phyloP scores from a whole-genome alignment of 768 basidiomycete species.

The Naganishia vaughanmartiniae region DNA sequence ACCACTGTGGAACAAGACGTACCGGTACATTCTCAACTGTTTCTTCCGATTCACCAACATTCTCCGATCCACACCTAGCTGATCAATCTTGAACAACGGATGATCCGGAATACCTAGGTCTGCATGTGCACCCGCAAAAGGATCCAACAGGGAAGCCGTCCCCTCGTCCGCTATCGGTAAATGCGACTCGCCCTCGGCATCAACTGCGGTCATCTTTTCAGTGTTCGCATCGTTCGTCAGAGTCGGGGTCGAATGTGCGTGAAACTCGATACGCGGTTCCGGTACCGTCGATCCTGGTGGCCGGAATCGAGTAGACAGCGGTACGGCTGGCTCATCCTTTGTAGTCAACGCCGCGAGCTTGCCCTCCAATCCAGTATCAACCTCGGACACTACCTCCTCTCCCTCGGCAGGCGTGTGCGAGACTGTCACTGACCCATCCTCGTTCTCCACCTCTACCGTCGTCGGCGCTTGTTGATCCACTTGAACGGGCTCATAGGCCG shows the following conservation, averaged over 20 bases:
- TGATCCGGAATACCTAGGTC: constrained; percentile 53
- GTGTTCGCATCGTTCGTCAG: constrained; percentile 21
- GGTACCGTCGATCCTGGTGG: constrained; percentile 25
- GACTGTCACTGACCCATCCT: constrained; percentile 16
- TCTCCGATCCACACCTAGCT: constrained; percentile 83
- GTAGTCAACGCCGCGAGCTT: constrained; percentile 4
- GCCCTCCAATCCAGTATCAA: not conserved
- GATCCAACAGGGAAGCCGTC: not conserved
- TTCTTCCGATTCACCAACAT: constrained; percentile 89
- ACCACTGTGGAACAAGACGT: not conserved
- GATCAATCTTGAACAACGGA: constrained; percentile 73
- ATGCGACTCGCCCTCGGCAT: not conserved
- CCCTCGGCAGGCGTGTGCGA: constrained; percentile 26
- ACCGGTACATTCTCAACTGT: constrained; percentile 91
- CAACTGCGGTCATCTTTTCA: not conserved
- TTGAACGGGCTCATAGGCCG: constrained; percentile 31
- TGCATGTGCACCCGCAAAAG: constrained; percentile 16
- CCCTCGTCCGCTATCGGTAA: not conserved
- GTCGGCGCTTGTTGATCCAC: constrained; percentile 10
- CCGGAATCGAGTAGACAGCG: constrained; percentile 30
- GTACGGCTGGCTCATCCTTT: not conserved
- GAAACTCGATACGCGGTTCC: constrained; percentile 14
- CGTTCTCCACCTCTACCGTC: constrained; percentile 11
- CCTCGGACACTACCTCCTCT: constrained; percentile 1
- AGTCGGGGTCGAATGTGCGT: constrained; percentile 20